Percentiles rank a stretch among this genome's conserved stretches.
Conservation (phyloP, 148 eudicot species). For the Amaranthus hypochondriacus region DNA sequence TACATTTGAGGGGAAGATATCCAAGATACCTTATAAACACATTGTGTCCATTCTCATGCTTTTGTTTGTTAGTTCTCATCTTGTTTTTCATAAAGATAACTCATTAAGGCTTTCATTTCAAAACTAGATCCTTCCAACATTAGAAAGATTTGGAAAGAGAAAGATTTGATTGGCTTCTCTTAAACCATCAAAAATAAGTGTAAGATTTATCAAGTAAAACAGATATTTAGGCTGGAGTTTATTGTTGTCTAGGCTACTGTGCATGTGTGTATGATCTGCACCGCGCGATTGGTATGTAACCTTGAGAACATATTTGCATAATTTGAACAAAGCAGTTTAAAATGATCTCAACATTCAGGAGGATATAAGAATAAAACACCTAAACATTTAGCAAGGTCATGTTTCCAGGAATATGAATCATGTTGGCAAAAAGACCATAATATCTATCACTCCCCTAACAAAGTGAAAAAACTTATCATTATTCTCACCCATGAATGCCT, state of each 20-base stretch:
- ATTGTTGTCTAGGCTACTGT: not conserved
- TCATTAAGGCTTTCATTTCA: too few relatives aligned
- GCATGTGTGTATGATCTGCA: too few relatives aligned
- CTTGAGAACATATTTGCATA: not conserved
- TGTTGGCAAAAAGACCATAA: not conserved
- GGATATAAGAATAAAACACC: not conserved
- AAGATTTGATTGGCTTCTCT: not conserved
- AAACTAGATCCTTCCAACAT: not conserved
- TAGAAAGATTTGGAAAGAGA: not conserved
- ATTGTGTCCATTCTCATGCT: too few relatives aligned
- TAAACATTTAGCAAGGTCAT: not conserved
- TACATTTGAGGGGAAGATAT: too few relatives aligned
- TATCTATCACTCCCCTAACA: not conserved
- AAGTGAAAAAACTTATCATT: too few relatives aligned
- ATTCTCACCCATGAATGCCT: too few relatives aligned
- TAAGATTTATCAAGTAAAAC: not conserved
- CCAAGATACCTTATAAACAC: too few relatives aligned
- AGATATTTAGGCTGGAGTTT: not conserved
- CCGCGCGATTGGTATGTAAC: too few relatives aligned
- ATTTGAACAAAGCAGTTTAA: not conserved
- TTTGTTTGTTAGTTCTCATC: too few relatives aligned
- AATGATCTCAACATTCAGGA: not conserved
- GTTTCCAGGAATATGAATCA: not conserved
- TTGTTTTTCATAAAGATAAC: too few relatives aligned
- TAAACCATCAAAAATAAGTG: not conserved